Evolutionary conservation across 768 basidiomycete species (phyloP).

Genomic region (Leccinum disarticulatum): DNA sequence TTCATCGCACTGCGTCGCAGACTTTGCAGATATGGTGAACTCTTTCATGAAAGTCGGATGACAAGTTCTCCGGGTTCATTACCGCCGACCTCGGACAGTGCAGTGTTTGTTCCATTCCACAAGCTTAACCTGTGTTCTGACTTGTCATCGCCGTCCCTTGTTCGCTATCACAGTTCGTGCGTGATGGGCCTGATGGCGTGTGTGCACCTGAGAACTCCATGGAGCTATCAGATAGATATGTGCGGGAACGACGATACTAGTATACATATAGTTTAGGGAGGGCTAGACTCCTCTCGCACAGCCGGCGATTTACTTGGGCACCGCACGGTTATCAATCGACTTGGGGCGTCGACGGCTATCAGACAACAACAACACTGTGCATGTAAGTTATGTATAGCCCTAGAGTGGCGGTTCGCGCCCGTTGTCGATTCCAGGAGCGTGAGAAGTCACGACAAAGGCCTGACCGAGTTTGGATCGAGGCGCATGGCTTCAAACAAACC

Average conservation of each 20-base stretch:
- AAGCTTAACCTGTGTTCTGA: not conserved
- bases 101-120: not conserved
- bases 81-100: not conserved
- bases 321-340: not conserved
- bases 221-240: not conserved
- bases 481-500: no score
- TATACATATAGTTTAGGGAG: not conserved
- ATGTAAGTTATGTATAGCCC: not conserved
- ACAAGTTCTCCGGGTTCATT: not conserved
- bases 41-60: constrained; percentile 20
- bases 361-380: not conserved
- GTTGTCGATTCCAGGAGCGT: no score
- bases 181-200: not conserved
- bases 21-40: constrained; percentile 20
- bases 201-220: not conserved
- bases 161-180: not conserved
- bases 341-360: not conserved
- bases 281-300: not conserved
- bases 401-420: not conserved
- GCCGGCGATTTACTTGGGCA: not conserved
- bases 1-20: constrained; percentile 4
- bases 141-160: not conserved
- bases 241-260: not conserved
- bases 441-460: no score
- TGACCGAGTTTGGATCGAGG: no score